Evolutionary conservation across 1,284 basidiomycete genomes (phyloP), one percentile per base, ranked within the genome.

Genomic region (Blastosporella zonata): DNA sequence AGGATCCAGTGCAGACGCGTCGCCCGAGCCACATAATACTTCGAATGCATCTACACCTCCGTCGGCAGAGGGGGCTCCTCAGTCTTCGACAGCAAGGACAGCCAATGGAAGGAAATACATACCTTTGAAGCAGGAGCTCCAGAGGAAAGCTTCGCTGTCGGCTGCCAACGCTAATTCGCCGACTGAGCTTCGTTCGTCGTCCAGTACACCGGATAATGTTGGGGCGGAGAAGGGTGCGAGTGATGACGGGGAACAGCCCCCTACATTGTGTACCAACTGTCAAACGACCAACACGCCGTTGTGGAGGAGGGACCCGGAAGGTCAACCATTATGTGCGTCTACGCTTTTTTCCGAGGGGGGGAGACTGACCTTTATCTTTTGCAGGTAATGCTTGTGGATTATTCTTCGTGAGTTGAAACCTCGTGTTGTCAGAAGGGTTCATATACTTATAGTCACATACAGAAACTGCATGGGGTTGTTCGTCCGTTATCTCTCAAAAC

Each of bases 261-360:
- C 88, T 3, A 97, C 93, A 1, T 75, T 90, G 22, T 97, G 94
- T 66, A 93, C 90, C 9, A 97, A 97, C 65, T 97, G 94, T 68
- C 84, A 91, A 62, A 97, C 95, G 45, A 96, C 91, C 23, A 97
- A 93, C 66, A 97, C 94, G 34, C 94, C 94, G 1, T 72, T 97
- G 47, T 97, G 94, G 94, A 80, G 94, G 64, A 77, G 95, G 57
- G 93, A 97, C 72, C 91, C 93, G 1, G 93, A 97, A 56, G 94
- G 94, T 20, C 92, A 96, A 65, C 94, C 94, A 27, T 69, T 97
- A 50, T 97, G 93, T 84, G 77, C 73, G 47, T 55, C 21, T 18
- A 28, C 49, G 46, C 31, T 42, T 56, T 50, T 51, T 33, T 27
- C 48, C 43, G 40, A 33, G 55, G 49, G n/a, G 36, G 59, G 23